Conservation (phyloP, 2,329 filamentous ascomycete species). For the Diaporthe nobilis region DNA sequence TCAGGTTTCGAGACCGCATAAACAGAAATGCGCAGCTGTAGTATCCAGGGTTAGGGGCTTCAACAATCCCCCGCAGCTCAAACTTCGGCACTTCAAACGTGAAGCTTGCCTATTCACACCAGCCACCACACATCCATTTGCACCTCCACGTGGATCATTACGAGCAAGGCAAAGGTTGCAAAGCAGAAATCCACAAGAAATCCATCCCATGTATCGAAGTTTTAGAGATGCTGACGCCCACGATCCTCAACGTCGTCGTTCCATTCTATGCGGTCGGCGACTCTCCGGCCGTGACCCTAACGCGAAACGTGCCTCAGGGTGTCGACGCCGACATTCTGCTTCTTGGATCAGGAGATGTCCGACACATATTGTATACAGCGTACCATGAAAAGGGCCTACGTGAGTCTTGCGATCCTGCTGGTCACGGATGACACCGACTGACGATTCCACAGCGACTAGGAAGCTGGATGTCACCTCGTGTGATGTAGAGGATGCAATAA, state of each 20-base stretch:
- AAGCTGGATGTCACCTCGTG: conserved; percentile 70
- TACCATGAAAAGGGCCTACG: conserved; percentile 58
- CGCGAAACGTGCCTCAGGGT: conserved; percentile 62
- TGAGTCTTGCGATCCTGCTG: conserved; percentile 43
- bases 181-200: background rate
- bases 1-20: too few species aligned
- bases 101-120: background rate
- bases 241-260: conserved; percentile 49
- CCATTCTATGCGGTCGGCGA: conserved; percentile 67
- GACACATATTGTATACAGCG: conserved; percentile 69
- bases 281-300: conserved; percentile 66
- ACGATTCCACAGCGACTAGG: conserved; percentile 51
- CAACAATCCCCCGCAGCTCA: background rate
- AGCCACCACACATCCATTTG: background rate
- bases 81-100: background rate
- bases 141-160: too few species aligned
- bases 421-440: conserved; percentile 40
- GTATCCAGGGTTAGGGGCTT: background rate
- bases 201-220: background rate
- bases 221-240: conserved; percentile 55
- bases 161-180: background rate
- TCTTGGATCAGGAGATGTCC: conserved; percentile 69
- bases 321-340: conserved; percentile 65
- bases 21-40: background rate
- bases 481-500: conserved; percentile 63